Evolutionary conservation across 73 alveolate species (phyloP).

Genomic region (Breviolum minutum): DNA sequence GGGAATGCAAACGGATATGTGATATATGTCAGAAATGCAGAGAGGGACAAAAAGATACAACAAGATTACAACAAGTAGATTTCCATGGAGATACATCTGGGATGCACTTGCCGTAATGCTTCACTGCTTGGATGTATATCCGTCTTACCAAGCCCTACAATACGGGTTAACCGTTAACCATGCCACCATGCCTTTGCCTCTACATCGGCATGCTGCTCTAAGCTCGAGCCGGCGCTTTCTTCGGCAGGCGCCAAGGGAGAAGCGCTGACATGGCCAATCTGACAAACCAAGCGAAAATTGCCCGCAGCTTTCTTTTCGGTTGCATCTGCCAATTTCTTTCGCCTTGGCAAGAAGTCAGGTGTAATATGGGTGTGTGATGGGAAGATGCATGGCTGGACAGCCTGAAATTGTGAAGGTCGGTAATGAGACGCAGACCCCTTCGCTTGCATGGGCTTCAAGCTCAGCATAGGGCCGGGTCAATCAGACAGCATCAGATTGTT

Average conservation of each 20-base stretch:
- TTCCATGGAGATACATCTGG: too few species aligned
- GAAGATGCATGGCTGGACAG: too few species aligned
- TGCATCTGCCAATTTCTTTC: too few species aligned
- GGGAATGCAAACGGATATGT: too few species aligned
- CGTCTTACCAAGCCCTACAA: neutral
- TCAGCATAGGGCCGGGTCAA: neutral
- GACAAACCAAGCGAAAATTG: neutral
- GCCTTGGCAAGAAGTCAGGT: too few species aligned
- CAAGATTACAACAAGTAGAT: too few species aligned
- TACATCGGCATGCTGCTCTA: neutral
- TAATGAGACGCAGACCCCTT: constrained; percentile 18
- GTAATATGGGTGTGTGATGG: too few species aligned
- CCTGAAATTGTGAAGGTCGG: neutral
- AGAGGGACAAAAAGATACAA: too few species aligned
- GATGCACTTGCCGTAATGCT: too few species aligned
- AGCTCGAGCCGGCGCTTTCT: neutral
- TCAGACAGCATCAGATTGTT: too few species aligned
- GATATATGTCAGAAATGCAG: too few species aligned
- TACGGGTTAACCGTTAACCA: neutral
- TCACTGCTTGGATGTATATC: too few species aligned
- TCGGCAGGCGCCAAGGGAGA: neutral
- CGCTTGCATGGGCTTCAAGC: constrained; percentile 13
- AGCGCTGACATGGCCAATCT: neutral
- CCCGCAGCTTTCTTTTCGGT: neutral
- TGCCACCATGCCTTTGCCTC: neutral